Evolutionary conservation across 805 yeast species (phyloP).

Genomic region (Starmerella sp.): DNA sequence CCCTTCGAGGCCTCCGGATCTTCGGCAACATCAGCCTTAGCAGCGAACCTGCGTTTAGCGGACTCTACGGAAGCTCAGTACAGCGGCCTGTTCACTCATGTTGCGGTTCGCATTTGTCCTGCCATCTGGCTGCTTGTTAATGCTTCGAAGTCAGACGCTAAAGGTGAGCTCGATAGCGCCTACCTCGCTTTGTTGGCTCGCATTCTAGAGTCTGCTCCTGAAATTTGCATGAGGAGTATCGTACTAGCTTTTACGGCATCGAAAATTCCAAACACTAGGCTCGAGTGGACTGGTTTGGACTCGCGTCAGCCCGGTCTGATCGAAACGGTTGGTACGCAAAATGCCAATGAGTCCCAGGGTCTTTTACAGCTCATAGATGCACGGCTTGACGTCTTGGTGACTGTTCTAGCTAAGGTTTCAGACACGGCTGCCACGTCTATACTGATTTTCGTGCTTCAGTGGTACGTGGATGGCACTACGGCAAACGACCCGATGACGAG

Average conservation of each 20-base stretch:
- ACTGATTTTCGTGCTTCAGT: conserved; percentile 40
- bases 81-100: not conserved
- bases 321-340: not conserved
- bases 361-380: conserved; percentile 31
- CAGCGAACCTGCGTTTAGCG: conserved; percentile 13
- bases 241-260: not conserved
- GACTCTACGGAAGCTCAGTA: not conserved
- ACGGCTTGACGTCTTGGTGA: conserved; percentile 34
- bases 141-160: not conserved
- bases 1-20: conserved; percentile 9
- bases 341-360: not conserved
- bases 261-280: conserved; percentile 1
- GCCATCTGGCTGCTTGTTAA: not conserved
- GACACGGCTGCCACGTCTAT: conserved; percentile 38
- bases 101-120: not conserved
- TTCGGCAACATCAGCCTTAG: not conserved
- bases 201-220: not conserved
- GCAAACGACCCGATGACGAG: conserved; percentile 34
- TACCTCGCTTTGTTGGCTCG: not conserved
- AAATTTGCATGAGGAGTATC: not conserved
- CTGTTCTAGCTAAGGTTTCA: conserved; percentile 40
- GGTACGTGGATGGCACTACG: conserved; percentile 32
- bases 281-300: conserved; percentile 1
- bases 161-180: not conserved
- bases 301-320: conserved; percentile 6